Base-by-base conservation (phyloP, 768 basidiomycete species). In the Amanita jacksonii region DNA sequence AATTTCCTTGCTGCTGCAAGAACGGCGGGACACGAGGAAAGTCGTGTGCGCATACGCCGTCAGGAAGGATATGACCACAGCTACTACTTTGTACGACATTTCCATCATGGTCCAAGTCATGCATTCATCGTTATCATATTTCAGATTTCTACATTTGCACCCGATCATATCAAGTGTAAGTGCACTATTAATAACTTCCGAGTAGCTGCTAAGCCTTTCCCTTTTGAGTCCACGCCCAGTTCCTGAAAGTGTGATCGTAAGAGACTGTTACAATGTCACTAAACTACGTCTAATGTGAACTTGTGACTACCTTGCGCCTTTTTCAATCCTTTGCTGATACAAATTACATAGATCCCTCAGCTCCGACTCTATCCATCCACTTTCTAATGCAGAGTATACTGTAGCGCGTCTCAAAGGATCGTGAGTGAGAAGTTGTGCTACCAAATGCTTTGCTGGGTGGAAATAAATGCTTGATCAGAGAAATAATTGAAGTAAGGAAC, bases 101-200 rank as follows among this genome's bases (percentile, higher is more conserved):
- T n/a, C n/a, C n/a, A n/a, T n/a, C n/a, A n/a, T n/a, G n/a, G n/a
- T n/a, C n/a, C n/a, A n/a, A n/a, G n/a, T n/a, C n/a, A n/a, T n/a
- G n/a, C n/a, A n/a, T n/a, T n/a, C n/a, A n/a, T n/a, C n/a, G n/a
- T n/a, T n/a, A n/a, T n/a, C n/a, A n/a, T n/a, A n/a, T 30, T 41
- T 13, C 46, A 91, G 89, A 83, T 96, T 34, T 90, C 91, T 1
- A 91, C 88, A 2, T 94, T 94, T 56, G 83, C 79, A 13, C 69
- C 81, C 8, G 92, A 92, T 52, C 94, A 99, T 55, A 71, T 98
- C 51, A 82, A 81, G 41, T 97, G 88, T 88, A 50, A 62, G 85
- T 65, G n/a, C n/a, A n/a, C n/a, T n/a, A n/a, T n/a, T n/a, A 44
- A 10, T 32, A 40, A 8, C 42, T 25, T 43, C 5, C 31, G 10